These are phyloP conservation scores for Fusarium lyarnte DNA, from an alignment of 2,329 filamentous ascomycete genomes.

Conservation along the genomic window DNA sequence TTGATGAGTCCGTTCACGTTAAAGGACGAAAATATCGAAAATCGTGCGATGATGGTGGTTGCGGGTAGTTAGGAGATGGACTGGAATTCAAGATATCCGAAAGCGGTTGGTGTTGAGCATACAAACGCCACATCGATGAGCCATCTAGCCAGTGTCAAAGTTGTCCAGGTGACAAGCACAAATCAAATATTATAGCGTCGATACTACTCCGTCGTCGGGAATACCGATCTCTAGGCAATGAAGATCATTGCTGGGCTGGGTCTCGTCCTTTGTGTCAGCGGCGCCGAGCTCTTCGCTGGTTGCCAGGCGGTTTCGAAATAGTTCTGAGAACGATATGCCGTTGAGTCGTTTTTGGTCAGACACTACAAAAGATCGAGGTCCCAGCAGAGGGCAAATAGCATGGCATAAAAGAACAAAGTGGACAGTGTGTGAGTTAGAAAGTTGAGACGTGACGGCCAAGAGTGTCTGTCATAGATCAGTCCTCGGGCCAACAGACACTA, in stretches of 20 bases:
- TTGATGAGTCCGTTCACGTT: not conserved
- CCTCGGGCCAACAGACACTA: constrained; percentile 16
- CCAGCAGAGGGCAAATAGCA: not conserved
- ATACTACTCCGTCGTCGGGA: constrained; percentile 25
- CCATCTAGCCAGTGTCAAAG: constrained; percentile 27
- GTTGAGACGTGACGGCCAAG: constrained; percentile 18
- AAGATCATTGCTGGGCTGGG: constrained; percentile 32
- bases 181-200: constrained; percentile 23
- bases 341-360: constrained; percentile 1
- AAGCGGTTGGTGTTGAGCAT: constrained; percentile 41
- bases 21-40: constrained; percentile 9
- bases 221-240: constrained; percentile 33
- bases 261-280: constrained; percentile 34
- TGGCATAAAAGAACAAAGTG: not conserved
- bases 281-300: constrained; percentile 31
- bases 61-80: constrained; percentile 32
- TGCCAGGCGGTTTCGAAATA: constrained; percentile 18
- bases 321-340: constrained; percentile 9
- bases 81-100: constrained; percentile 40
- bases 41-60: constrained; percentile 21
- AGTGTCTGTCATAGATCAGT: constrained; percentile 14
- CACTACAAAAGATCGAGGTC: not conserved
- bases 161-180: constrained; percentile 37
- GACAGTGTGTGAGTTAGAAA: not conserved
- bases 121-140: constrained; percentile 29